Percentiles rank a stretch among this genome's conserved stretches.
Conservation (phyloP, 139 green algal genomes). For the Picochlorum costavermella region DNA sequence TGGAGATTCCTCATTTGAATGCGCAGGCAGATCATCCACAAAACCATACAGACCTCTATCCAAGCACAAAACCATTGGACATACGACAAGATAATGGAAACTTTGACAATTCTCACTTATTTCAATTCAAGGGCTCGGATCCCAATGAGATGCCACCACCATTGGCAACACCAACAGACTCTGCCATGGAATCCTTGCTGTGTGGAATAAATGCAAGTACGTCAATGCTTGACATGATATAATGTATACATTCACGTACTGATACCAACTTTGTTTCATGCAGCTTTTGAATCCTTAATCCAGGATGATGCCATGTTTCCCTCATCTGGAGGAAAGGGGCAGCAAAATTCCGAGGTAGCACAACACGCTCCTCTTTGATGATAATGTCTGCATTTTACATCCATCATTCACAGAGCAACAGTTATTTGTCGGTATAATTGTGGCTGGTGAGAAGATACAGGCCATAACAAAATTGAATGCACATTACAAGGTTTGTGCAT, state of each 20-base stretch:
- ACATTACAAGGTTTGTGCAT: too few species aligned
- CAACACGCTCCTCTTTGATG: too few species aligned
- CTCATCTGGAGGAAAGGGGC: not conserved
- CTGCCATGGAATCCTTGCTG: slow-evolving; percentile 13
- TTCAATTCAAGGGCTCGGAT: not conserved
- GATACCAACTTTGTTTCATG: not conserved
- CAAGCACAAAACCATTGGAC: not conserved
- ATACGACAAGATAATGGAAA: not conserved
- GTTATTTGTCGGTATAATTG: too few species aligned
- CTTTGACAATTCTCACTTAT: not conserved
- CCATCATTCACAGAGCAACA: too few species aligned
- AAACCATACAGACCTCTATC: not conserved
- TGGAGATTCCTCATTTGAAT: slow-evolving; percentile 4
- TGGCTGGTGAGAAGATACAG: too few species aligned
- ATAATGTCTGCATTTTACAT: too few species aligned
- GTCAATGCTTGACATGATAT: not conserved
- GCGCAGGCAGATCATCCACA: slow-evolving; percentile 1
- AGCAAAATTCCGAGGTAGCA: too few species aligned
- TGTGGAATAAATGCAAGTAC: slow-evolving; percentile 6
- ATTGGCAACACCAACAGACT: slow-evolving; percentile 11
- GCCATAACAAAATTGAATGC: too few species aligned
- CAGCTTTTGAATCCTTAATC: slow-evolving; percentile 5
- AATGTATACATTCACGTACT: not conserved
- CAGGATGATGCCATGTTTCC: slow-evolving; percentile 1
- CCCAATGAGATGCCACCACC: not conserved